A percentile compares a stretch with the other conserved stretches of the same genome.
These are phyloP conservation scores for Myochromella boudieri DNA, from an alignment of 768 basidiomycete genomes.

Conservation along the genomic window DNA sequence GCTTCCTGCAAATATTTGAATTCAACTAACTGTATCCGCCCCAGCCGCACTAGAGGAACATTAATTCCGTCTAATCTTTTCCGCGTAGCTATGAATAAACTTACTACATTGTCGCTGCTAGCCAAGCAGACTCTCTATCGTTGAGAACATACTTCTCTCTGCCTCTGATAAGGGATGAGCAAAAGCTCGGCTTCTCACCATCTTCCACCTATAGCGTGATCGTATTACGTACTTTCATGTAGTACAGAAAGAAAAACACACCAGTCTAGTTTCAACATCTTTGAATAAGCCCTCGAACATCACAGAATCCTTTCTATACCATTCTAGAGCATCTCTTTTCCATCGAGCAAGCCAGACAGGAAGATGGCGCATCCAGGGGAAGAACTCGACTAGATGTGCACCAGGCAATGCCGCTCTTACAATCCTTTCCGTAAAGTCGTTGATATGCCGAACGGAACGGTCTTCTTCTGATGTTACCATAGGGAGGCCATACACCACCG, in stretches of 20 bases:
- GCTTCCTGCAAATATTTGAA: too few species aligned
- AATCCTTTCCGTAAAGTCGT: slow-evolving; percentile 22
- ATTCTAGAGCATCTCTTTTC: slow-evolving; percentile 21
- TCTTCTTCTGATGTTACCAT: slow-evolving; percentile 12
- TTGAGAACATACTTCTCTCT: slow-evolving; percentile 15
- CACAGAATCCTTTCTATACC: slow-evolving; percentile 21
- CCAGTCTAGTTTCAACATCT: slow-evolving; percentile 1
- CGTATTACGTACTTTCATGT: neutral
- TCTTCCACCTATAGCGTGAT: neutral
- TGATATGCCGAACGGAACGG: slow-evolving; percentile 12
- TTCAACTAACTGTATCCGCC: slow-evolving; percentile 4
- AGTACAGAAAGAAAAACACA: neutral
- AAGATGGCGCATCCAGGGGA: slow-evolving; percentile 31
- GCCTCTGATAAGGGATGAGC: neutral
- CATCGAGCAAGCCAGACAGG: slow-evolving; percentile 28
- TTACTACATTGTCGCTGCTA: slow-evolving; percentile 16
- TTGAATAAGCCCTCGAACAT: slow-evolving; percentile 22
- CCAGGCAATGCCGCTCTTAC: slow-evolving; percentile 35
- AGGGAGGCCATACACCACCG: slow-evolving; percentile 18
- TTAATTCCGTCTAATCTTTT: neutral
- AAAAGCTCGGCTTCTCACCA: slow-evolving; percentile 4
- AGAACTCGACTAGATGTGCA: slow-evolving; percentile 33
- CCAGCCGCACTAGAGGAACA: slow-evolving; percentile 6
- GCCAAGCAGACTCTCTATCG: slow-evolving; percentile 12
- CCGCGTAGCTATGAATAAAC: neutral